phyloP scores from a whole-genome alignment of 768 basidiomycete genomes.

The Rhizopogon salebrosus region DNA sequence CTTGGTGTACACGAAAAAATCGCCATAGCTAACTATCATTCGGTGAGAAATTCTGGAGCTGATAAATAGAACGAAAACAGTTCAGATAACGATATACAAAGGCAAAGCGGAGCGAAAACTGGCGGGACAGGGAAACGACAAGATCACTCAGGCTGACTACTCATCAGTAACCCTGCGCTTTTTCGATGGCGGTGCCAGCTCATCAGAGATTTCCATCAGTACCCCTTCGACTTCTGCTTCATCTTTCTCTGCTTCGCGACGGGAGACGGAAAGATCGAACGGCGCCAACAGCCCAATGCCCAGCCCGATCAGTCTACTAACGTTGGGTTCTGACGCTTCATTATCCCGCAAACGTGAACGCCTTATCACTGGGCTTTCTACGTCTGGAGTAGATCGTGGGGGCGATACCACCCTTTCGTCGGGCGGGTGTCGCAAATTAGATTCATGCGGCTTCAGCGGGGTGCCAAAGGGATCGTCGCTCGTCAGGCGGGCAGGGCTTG shows the following conservation, averaged over 20 bases:
- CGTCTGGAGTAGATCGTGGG: constrained; percentile 20
- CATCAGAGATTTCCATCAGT: constrained; percentile 14
- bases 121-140: background rate
- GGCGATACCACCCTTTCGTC: constrained; percentile 11
- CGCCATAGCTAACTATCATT: constrained; percentile 5
- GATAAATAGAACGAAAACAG: constrained; percentile 8
- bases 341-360: constrained; percentile 18
- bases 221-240: constrained; percentile 31
- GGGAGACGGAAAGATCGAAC: constrained; percentile 38
- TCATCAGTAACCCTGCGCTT: constrained; percentile 40
- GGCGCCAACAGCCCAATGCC: constrained; percentile 46
- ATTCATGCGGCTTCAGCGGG: constrained; percentile 33
- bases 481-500: constrained; percentile 23
- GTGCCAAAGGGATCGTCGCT: constrained; percentile 43
- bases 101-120: constrained; percentile 1
- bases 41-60: constrained; percentile 1
- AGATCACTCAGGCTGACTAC: constrained; percentile 4
- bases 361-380: constrained; percentile 49
- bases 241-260: constrained; percentile 15
- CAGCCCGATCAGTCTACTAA: constrained; percentile 30
- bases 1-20: background rate
- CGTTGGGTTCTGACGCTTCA: constrained; percentile 25
- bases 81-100: constrained; percentile 2
- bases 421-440: background rate
- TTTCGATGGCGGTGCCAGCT: constrained; percentile 42